Conservation (phyloP, 2,329 filamentous ascomycete species). For the Domatiomyces catenatus region DNA sequence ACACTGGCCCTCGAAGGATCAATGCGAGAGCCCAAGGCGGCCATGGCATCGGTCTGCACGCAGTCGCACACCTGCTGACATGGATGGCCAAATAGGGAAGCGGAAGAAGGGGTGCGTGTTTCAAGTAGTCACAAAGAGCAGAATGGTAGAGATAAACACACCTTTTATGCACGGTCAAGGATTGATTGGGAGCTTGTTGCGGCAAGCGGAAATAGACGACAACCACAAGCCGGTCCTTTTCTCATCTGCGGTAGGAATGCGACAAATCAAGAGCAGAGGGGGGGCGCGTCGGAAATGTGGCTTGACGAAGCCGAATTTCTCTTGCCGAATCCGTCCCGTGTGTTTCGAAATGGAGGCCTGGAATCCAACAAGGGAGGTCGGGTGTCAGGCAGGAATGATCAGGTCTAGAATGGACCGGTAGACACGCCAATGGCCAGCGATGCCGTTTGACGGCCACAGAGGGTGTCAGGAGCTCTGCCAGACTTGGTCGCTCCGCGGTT, state of each 20-base stretch:
- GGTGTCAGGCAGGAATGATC: background rate
- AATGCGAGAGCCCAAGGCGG: slow-evolving; percentile 10
- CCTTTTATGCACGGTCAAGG: background rate
- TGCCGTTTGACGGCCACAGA: background rate
- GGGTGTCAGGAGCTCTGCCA: background rate
- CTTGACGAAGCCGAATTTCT: background rate
- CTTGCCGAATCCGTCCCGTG: background rate
- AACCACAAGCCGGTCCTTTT: background rate
- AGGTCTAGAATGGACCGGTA: background rate
- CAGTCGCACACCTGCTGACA: background rate
- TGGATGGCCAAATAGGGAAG: background rate
- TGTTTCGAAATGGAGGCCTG: background rate
- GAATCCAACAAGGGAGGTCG: background rate
- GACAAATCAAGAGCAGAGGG: background rate
- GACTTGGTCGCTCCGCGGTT: background rate
- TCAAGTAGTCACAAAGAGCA: background rate
- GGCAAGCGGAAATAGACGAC: background rate
- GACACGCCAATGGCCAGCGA: background rate
- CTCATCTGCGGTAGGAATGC: background rate
- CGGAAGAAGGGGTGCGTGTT: background rate
- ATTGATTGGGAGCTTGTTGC: background rate
- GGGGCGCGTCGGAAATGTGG: background rate
- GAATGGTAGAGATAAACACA: background rate
- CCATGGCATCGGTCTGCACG: slow-evolving; percentile 5
- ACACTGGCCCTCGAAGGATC: slow-evolving; percentile 12